Evolutionary conservation across 345 rosid species (phyloP), one percentile per base, ranked within the genome.

Genomic region (Eucalyptus polybractea): DNA sequence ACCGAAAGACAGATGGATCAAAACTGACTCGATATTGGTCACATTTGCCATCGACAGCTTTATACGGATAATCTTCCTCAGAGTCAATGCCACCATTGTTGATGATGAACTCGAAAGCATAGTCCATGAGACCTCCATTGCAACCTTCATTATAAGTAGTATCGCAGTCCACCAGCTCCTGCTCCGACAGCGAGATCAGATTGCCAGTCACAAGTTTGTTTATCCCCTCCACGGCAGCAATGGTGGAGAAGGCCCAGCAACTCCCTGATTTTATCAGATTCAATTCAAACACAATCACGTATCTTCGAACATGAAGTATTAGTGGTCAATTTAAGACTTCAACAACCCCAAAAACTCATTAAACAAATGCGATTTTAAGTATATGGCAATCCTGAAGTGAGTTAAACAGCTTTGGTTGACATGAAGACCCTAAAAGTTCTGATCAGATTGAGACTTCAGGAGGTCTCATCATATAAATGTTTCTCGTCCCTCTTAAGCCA

Each of bases 241-340:
- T 88, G 2, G 99, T 90, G 81, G 99, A 95, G 90, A 98, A 98
- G 5, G 99, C 99, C 99, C 99, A 98, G 94, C 99, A 98, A 83
- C 98, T 95, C 95, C 99, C 99, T 96, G 85, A 76, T 76, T 76
- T 76, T 21, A 40, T 21, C 47, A 40, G 15, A 76, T 40, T 40
- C 85, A 76, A 76, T 76, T 21, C 29, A 76, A 76, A 76, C 27
- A 12, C 47, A 76, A 76, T 76, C 47, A 21, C 15, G 2, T 76
- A 76, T 76, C 85, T 40, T 76, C 5, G 2, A 21, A 40, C 24
- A 21, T 6, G 29, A 76, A 72, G 47, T 76, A 76, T 40, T 6
- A 2, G 16, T 22, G 29, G 8, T 76, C 85, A 21, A 21, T 10
- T 22, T 10, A 21, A 76, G 47, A 76, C 47, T 76, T 76, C 22